Base-by-base conservation (phyloP, 2,329 filamentous ascomycete genomes). In the Eutypa lata region DNA sequence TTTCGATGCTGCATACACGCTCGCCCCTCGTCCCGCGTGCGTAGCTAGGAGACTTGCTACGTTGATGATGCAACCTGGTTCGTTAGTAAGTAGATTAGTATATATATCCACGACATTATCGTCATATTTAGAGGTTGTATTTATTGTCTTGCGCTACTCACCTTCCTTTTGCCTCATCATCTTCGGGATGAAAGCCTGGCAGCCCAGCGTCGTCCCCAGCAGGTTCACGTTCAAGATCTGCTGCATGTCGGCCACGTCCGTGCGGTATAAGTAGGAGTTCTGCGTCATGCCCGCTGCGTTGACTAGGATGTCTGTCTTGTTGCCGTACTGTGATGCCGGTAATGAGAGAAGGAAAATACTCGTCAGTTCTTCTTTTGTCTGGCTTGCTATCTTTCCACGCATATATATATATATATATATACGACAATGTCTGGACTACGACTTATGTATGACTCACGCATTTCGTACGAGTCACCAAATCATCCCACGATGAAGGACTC, bases 221-320 rank as follows among this genome's bases (percentile, higher is more conserved):
- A 96, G 78, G 67, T 96, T 96, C 38, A 83, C 89, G 48, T 81
- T 73, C 5, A 96, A 63, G 7, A 91, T 75, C 1, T 74, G 60
- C 1, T 82, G 73, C 21, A 91, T 75, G 2, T 79, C 73, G 0
- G 72, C 66, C 0, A 78, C 65, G 0, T 70, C 62, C 1, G 81
- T 83, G 10, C 77, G 74, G 44, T 82, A 72, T n/a, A 94, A 77
- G 1, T 90, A 74, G 0, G 78, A 81, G 13, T 78, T 79, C 59
- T 91, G 84, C 0, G 86, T 78, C 21, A 91, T 76, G 10, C 91
- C 91, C 0, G 91, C 91, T 24, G 89, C 88, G 65, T 96, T 95
- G 57, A 96, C 79, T 1, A 96, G 79, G 28, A 93, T 75, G 62
- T 83, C 77, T 8, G 61, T 47, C 7, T n/a, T 55, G 49, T 58